Evolutionary conservation across 73 alveolate genomes (phyloP).

Genomic region (Stentor coeruleus): DNA sequence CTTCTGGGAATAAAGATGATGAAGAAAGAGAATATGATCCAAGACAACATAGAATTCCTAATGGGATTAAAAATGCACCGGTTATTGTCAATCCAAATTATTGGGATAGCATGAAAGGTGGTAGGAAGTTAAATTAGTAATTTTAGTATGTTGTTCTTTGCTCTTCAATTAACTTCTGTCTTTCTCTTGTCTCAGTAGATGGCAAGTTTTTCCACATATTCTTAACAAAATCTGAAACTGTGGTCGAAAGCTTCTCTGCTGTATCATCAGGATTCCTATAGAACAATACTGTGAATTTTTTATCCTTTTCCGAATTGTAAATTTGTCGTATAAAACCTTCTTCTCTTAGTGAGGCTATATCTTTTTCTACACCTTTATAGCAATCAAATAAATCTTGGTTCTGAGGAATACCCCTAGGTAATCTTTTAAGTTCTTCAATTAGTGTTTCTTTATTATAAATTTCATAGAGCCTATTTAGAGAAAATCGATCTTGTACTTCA

Average conservation of each 20-base stretch:
- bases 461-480: neutral
- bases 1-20: slow-evolving; percentile 49
- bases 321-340: neutral
- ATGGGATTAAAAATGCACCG: slow-evolving; percentile 47
- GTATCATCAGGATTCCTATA: slow-evolving; percentile 22
- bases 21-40: slow-evolving; percentile 87
- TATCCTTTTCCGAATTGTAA: slow-evolving; percentile 6
- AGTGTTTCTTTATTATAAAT: neutral
- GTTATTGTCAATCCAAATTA: neutral
- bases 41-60: slow-evolving; percentile 75
- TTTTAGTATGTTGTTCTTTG: neutral
- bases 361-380: slow-evolving; percentile 5
- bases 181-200: neutral
- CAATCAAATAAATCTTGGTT: slow-evolving; percentile 11
- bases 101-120: slow-evolving; percentile 13
- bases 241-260: neutral
- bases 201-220: slow-evolving; percentile 6
- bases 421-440: neutral
- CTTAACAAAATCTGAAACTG: neutral
- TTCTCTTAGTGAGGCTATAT: neutral
- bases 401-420: neutral
- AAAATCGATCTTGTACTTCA: neutral
- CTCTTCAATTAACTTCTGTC: slow-evolving; percentile 16
- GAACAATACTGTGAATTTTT: slow-evolving; percentile 3
- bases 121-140: neutral